phyloP scores from a whole-genome alignment of 2,329 filamentous ascomycete species.

The Scolecobasidium constrictum region DNA sequence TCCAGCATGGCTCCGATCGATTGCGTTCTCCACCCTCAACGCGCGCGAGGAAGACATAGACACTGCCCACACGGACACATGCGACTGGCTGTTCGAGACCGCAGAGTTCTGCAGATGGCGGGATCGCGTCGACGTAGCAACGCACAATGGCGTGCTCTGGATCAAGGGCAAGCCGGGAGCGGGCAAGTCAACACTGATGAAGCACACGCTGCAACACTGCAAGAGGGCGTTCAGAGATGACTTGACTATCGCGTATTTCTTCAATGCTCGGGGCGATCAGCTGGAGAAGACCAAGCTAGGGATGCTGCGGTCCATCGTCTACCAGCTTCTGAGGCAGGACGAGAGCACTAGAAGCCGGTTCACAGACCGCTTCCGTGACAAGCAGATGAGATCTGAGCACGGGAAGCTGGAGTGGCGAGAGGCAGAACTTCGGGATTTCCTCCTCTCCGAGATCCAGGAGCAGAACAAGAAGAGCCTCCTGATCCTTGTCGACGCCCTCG shows the following conservation, averaged over 20 bases:
- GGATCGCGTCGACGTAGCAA: constrained; percentile 16
- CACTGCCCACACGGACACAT: constrained; percentile 20
- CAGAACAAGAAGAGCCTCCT: no score
- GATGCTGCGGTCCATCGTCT: constrained; percentile 40
- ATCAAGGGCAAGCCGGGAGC: neutral
- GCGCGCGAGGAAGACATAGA: no score
- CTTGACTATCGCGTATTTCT: constrained; percentile 24
- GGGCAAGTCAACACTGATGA: neutral
- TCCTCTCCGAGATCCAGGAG: constrained; percentile 14
- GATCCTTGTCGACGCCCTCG: constrained; percentile 35
- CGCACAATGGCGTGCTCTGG: constrained; percentile 16
- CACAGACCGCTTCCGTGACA: no score
- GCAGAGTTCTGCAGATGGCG: constrained; percentile 28
- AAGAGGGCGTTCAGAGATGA: neutral
- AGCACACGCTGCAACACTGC: constrained; percentile 5
- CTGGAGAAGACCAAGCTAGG: constrained; percentile 37
- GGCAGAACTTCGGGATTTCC: neutral
- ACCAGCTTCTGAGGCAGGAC: constrained; percentile 35
- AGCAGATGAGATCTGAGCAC: neutral
- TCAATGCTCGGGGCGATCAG: constrained; percentile 33
- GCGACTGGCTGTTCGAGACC: constrained; percentile 29
- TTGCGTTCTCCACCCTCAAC: no score
- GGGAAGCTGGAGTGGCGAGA: neutral
- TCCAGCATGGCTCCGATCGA: no score
- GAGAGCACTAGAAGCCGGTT: no score